Percentiles rank a stretch among this genome's conserved stretches.
Evolutionary conservation across 805 yeast genomes (phyloP).

Genomic region (Priceomyces medius): DNA sequence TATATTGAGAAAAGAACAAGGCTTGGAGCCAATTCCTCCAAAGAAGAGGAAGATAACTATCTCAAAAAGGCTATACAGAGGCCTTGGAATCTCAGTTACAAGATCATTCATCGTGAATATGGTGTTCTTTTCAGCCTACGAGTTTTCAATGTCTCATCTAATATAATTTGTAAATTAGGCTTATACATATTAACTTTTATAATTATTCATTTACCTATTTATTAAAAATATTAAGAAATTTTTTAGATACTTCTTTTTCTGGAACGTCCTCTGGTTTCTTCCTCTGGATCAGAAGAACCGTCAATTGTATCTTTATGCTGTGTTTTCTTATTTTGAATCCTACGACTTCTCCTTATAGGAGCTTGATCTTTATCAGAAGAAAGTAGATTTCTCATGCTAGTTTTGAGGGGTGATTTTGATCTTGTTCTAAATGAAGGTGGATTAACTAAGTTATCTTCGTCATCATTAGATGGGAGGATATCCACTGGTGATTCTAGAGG

Average conservation of each 20-base stretch:
- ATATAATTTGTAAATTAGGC: not conserved
- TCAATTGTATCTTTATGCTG: not conserved
- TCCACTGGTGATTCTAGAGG: conserved; percentile 1
- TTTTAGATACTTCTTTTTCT: conserved; percentile 10
- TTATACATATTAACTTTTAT: not conserved
- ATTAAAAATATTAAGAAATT: too few species aligned
- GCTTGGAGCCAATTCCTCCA: conserved; percentile 42
- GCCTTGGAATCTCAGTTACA: conserved; percentile 70
- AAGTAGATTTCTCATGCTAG: conserved; percentile 19
- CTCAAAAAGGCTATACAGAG: conserved; percentile 60
- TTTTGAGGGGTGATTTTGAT: conserved; percentile 35
- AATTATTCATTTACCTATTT: not conserved
- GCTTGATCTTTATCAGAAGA: conserved; percentile 12
- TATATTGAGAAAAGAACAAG: conserved; percentile 52
- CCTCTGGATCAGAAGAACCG: conserved; percentile 3
- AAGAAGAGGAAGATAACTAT: conserved; percentile 29
- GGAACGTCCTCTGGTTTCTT: conserved; percentile 16
- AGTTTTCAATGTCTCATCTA: conserved; percentile 59
- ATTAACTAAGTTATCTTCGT: conserved; percentile 10
- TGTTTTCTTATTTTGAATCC: conserved; percentile 4
- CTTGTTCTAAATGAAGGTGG: conserved; percentile 33
- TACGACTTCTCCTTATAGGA: conserved; percentile 7
- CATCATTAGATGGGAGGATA: not conserved
- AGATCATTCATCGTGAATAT: conserved; percentile 72
- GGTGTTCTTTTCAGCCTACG: conserved; percentile 73